These are phyloP conservation scores for Fusarium devonianum DNA, from an alignment of 2,329 filamentous ascomycete species.

Conservation along the genomic window DNA sequence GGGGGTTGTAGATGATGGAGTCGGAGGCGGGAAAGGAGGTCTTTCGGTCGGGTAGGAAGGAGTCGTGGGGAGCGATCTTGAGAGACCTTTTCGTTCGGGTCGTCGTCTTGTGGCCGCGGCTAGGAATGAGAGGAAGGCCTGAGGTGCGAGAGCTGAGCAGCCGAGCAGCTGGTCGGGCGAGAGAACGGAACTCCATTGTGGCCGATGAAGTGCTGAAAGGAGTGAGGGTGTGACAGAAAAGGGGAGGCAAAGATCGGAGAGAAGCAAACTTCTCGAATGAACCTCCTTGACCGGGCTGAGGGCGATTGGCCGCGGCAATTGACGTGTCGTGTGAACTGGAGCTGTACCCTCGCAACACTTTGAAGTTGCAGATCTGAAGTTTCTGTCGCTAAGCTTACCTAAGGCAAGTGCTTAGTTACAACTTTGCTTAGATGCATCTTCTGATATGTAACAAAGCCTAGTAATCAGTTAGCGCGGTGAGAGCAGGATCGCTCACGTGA, in stretches of 20 bases:
- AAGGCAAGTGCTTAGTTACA: slow-evolving; percentile 4
- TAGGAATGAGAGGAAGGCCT: slow-evolving; percentile 37
- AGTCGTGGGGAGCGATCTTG: slow-evolving; percentile 67
- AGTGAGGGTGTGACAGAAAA: background rate
- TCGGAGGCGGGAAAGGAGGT: slow-evolving; percentile 43
- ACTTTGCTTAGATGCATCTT: no score
- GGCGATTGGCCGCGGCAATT: slow-evolving; percentile 39
- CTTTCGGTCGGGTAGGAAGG: slow-evolving; percentile 58
- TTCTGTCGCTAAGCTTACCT: slow-evolving; percentile 37
- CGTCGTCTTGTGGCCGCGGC: slow-evolving; percentile 59
- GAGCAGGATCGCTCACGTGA: slow-evolving; percentile 10
- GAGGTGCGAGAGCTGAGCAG: slow-evolving; percentile 42
- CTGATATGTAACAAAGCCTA: no score
- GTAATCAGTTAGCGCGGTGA: no score
- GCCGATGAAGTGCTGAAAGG: slow-evolving; percentile 9
- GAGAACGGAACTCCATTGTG: slow-evolving; percentile 48
- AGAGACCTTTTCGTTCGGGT: slow-evolving; percentile 63
- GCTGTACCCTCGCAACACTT: slow-evolving; percentile 23
- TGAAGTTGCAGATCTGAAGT: slow-evolving; percentile 38
- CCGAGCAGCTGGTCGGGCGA: slow-evolving; percentile 47
- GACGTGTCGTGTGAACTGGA: slow-evolving; percentile 30
- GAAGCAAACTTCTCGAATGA: slow-evolving; percentile 8
- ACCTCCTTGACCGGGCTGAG: slow-evolving; percentile 28
- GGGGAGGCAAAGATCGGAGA: background rate
- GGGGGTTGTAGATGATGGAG: slow-evolving; percentile 65